These are phyloP conservation scores for Trapa bicornis DNA, from an alignment of 345 rosid genomes.

Conservation along the genomic window DNA sequence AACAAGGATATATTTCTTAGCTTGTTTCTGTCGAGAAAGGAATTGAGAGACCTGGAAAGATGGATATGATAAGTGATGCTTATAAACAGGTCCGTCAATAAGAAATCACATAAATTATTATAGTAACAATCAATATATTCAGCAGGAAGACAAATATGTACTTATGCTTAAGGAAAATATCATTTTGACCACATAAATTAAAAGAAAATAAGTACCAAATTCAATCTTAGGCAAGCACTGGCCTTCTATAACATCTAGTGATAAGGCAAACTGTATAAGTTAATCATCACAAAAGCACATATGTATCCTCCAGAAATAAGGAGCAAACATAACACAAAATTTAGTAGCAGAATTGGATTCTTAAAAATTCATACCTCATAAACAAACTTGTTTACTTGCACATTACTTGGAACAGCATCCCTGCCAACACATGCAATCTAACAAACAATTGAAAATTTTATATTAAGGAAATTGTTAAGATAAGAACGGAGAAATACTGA, in stretches of 20 bases:
- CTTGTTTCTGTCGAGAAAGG: slow-evolving; percentile 41
- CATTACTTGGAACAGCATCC: slow-evolving; percentile 73
- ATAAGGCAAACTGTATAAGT: neutral
- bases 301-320: neutral
- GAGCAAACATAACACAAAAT: neutral
- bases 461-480: neutral
- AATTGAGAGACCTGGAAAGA: slow-evolving; percentile 56
- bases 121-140: no score
- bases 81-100: no score
- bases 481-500: neutral
- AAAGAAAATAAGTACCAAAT: no score
- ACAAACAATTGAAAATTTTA: slow-evolving; percentile 14
- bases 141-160: no score
- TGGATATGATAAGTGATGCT: neutral
- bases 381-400: slow-evolving; percentile 64
- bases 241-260: neutral
- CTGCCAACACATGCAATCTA: slow-evolving; percentile 83
- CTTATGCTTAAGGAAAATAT: no score
- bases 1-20: slow-evolving; percentile 71
- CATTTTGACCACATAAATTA: no score
- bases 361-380: slow-evolving; percentile 45
- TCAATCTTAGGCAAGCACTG: no score
- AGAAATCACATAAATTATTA: no score
- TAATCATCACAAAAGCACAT: slow-evolving; percentile 18
- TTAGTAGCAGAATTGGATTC: neutral